A percentile compares a stretch with the other conserved stretches of the same genome.
These are phyloP conservation scores for Populus alba DNA, from an alignment of 345 rosid species.

Conservation along the genomic window DNA sequence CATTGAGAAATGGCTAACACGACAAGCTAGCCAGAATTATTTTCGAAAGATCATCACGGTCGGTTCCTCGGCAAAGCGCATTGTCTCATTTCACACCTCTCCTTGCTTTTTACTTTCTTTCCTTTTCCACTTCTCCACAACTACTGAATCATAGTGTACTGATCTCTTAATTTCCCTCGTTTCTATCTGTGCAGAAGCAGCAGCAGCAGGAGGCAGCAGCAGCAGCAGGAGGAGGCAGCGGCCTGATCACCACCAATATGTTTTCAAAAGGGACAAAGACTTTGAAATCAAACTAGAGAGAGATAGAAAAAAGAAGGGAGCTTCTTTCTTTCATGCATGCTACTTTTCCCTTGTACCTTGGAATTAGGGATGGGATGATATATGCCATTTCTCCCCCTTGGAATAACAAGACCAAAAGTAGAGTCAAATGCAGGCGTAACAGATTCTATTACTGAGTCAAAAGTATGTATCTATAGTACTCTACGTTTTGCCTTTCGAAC, in stretches of 20 bases:
- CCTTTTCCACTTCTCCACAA: neutral
- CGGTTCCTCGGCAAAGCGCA: slow-evolving; percentile 23
- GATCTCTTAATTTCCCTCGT: neutral
- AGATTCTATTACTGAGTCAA: slow-evolving; percentile 11
- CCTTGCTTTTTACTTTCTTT: neutral
- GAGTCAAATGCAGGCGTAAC: slow-evolving; percentile 20
- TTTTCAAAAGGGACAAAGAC: neutral
- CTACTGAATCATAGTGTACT: neutral
- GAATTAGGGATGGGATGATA: slow-evolving; percentile 12
- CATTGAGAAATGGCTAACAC: neutral
- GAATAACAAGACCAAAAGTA: neutral
- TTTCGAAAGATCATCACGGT: slow-evolving; percentile 11
- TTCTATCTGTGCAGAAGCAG: neutral
- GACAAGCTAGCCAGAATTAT: neutral
- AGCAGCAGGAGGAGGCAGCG: neutral
- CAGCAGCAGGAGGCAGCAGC: neutral
- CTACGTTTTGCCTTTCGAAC: neutral
- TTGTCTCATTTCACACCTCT: slow-evolving; percentile 7
- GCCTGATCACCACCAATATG: neutral
- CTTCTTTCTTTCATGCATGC: slow-evolving; percentile 21
- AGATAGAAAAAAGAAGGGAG: neutral
- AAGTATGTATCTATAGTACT: neutral
- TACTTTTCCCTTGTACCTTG: slow-evolving; percentile 17
- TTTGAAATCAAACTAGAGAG: slow-evolving; percentile 6
- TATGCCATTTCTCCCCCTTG: neutral